A percentile compares a stretch with the other conserved stretches of the same genome.
These are phyloP conservation scores for Nakazawaea wickerhamii DNA, from an alignment of 805 yeast genomes.

Conservation along the genomic window DNA sequence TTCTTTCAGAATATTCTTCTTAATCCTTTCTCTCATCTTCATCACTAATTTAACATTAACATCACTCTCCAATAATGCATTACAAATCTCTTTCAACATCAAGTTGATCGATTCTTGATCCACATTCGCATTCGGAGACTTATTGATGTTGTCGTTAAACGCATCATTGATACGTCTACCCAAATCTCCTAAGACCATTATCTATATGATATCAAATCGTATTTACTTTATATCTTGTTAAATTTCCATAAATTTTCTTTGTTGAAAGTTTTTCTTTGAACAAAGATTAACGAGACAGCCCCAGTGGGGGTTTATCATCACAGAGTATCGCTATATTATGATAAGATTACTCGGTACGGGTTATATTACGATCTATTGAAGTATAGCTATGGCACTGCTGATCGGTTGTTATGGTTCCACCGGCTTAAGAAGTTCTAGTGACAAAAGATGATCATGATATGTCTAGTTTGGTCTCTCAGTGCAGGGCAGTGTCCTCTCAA, in stretches of 20 bases:
- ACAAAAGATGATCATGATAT: too few relatives aligned
- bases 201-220: constrained; percentile 13
- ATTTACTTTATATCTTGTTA: too few relatives aligned
- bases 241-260: too few relatives aligned
- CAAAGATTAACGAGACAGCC: too few relatives aligned
- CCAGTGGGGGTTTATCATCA: too few relatives aligned
- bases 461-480: too few relatives aligned
- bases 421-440: too few relatives aligned
- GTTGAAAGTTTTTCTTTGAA: not conserved
- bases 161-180: constrained; percentile 76
- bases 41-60: constrained; percentile 85
- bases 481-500: not conserved
- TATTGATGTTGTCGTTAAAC: constrained; percentile 51
- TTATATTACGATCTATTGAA: too few relatives aligned
- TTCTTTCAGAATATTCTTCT: constrained; percentile 45
- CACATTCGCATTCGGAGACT: constrained; percentile 51
- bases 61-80: constrained; percentile 90
- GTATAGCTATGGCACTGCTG: too few relatives aligned
- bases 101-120: constrained; percentile 52
- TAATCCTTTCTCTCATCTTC: constrained; percentile 66
- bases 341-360: too few relatives aligned
- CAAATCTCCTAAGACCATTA: constrained; percentile 77
- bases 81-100: constrained; percentile 82
- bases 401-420: too few relatives aligned
- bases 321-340: too few relatives aligned